Percentiles rank a stretch among this genome's conserved stretches.
Conservation (phyloP, 257 asterid genomes). For the Solanum habrochaites region DNA sequence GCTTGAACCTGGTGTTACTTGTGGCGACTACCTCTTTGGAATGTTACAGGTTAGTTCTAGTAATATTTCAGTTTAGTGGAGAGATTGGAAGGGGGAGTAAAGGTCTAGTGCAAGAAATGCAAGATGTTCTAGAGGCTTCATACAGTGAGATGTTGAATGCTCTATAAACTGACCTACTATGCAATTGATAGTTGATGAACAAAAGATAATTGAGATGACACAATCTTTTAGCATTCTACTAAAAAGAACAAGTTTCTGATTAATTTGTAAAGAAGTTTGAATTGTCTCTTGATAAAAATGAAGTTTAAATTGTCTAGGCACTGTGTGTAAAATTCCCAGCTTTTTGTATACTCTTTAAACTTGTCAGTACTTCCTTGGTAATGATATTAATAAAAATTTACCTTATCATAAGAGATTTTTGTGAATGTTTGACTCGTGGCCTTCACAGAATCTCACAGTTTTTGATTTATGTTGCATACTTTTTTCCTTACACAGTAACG, state of each 20-base stretch:
- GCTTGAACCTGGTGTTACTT: constrained; percentile 97
- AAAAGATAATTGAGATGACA: neutral
- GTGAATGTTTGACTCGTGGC: neutral
- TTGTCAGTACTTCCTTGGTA: neutral
- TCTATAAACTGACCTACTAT: neutral
- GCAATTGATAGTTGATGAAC: neutral
- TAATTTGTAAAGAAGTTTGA: neutral
- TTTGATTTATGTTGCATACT: neutral
- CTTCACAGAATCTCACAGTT: neutral
- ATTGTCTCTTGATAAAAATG: neutral
- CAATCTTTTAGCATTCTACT: neutral
- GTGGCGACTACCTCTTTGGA: constrained; percentile 96
- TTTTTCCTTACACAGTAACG: neutral
- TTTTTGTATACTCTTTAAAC: neutral
- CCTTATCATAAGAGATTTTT: neutral
- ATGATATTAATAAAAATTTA: neutral
- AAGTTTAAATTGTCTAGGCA: neutral
- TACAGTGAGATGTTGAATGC: neutral
- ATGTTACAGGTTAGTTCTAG: constrained; percentile 58
- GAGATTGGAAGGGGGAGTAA: neutral
- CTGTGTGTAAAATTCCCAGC: neutral
- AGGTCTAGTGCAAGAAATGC: neutral
- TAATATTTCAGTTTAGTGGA: neutral
- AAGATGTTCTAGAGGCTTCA: neutral
- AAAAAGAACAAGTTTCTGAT: neutral